phyloP scores from a whole-genome alignment of 2,329 filamentous ascomycete genomes.

The Alternaria panax region DNA sequence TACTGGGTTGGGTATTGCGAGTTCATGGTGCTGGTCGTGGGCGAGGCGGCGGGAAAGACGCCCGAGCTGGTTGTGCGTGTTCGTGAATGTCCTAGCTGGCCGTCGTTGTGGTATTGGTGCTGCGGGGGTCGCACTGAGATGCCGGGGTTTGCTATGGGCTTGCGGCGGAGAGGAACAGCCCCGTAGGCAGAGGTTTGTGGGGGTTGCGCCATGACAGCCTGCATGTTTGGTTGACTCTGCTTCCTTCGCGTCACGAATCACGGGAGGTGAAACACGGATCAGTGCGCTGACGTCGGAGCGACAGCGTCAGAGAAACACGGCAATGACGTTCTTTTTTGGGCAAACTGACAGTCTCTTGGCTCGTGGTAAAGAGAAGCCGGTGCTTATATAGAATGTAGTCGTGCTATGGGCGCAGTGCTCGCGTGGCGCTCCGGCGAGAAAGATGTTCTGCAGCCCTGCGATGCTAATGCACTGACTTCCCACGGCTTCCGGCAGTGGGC shows the following conservation, averaged over 20 bases:
- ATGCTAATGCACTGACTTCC: slow-evolving; percentile 25
- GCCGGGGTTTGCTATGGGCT: slow-evolving; percentile 45
- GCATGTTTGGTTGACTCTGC: slow-evolving; percentile 32
- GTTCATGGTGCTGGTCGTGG: slow-evolving; percentile 42
- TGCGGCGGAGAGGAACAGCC: slow-evolving; percentile 42
- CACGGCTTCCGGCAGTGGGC: slow-evolving; percentile 40
- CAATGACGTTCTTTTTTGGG: slow-evolving; percentile 14
- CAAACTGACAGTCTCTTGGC: slow-evolving; percentile 1
- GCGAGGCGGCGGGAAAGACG: slow-evolving; percentile 38
- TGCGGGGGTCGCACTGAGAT: slow-evolving; percentile 42
- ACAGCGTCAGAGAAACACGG: slow-evolving; percentile 26
- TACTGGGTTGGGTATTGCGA: slow-evolving; percentile 46
- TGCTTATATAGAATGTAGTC: slow-evolving; percentile 30
- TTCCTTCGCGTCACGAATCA: slow-evolving; percentile 28
- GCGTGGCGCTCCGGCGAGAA: slow-evolving; percentile 39
- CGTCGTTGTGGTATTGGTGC: slow-evolving; percentile 30
- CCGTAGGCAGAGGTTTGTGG: slow-evolving; percentile 35
- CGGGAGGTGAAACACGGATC: slow-evolving; percentile 36
- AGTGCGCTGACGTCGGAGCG: slow-evolving; percentile 36
- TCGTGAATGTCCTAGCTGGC: slow-evolving; percentile 44
- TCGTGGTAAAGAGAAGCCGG: slow-evolving; percentile 13
- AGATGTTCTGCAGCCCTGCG: slow-evolving; percentile 26
- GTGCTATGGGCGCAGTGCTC: slow-evolving; percentile 12
- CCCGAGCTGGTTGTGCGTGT: slow-evolving; percentile 50
- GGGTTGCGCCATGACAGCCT: slow-evolving; percentile 39